Conservation (phyloP, 2,329 filamentous ascomycete genomes). For the Talaromyces sp. region DNA sequence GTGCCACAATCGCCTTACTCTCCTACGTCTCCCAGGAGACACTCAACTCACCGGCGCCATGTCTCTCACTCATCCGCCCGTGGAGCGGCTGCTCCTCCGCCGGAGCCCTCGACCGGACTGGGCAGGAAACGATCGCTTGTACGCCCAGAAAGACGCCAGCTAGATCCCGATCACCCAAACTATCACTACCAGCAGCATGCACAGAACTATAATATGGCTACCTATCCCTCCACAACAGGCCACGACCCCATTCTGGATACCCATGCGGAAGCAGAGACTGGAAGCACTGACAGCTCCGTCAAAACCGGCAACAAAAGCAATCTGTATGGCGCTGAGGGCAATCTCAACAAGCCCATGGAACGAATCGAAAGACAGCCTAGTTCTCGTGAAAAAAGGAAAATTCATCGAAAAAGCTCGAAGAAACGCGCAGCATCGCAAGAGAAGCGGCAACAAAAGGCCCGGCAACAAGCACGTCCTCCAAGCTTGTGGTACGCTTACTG, state of each 20-base stretch:
- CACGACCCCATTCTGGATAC: conserved; percentile 84
- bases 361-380: conserved; percentile 23
- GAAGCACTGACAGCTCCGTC: conserved; percentile 58
- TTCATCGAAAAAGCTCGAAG: conserved; percentile 57
- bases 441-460: conserved; percentile 52
- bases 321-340: conserved; percentile 26
- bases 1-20: conserved; percentile 26
- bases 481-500: conserved; percentile 96
- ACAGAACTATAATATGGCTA: conserved; percentile 83
- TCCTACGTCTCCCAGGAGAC: conserved; percentile 36
- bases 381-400: conserved; percentile 51
- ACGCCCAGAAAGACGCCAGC: conserved; percentile 78
- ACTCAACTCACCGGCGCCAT: conserved; percentile 4
- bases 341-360: conserved; percentile 39
- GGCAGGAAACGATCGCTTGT: conserved; percentile 81
- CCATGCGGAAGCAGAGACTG: conserved; percentile 45
- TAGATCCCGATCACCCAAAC: conserved; percentile 83
- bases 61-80: conserved; percentile 9
- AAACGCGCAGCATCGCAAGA: conserved; percentile 51
- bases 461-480: conserved; percentile 66
- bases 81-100: neutral
- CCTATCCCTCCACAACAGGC: conserved; percentile 84
- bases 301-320: conserved; percentile 39
- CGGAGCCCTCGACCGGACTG: neutral
- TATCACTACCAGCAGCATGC: conserved; percentile 96